Percentiles rank a stretch among this genome's conserved stretches.
Conservation (phyloP, 2,329 filamentous ascomycete species). For the Colletotrichum agaves region DNA sequence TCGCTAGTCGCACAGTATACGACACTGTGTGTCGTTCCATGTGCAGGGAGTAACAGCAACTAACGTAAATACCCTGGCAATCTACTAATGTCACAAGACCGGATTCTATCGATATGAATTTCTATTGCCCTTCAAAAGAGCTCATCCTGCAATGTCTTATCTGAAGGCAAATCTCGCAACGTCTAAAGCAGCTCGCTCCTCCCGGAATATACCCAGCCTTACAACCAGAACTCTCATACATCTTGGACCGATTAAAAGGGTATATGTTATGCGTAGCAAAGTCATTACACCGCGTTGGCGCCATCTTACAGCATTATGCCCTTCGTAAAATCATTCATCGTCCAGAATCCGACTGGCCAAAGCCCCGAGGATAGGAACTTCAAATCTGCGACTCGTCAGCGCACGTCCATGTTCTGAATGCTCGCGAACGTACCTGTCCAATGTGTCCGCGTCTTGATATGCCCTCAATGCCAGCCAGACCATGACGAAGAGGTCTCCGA, state of each 20-base stretch:
- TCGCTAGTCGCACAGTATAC: background rate
- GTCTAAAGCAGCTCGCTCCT: background rate
- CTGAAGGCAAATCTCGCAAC: background rate
- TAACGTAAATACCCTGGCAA: too few species aligned
- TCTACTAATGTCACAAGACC: too few species aligned
- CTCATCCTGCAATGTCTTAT: background rate
- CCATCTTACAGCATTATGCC: background rate
- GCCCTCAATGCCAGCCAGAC: constrained; percentile 80
- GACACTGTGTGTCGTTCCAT: too few species aligned
- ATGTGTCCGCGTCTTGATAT: constrained; percentile 81
- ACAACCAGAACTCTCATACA: background rate
- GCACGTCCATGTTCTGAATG: constrained; percentile 51
- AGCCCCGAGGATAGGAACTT: constrained; percentile 86
- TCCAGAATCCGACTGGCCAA: constrained; percentile 91
- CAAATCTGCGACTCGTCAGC: constrained; percentile 66
- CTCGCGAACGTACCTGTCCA: constrained; percentile 63
- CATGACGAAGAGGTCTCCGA: constrained; percentile 80
- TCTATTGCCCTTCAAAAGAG: background rate
- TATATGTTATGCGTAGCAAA: constrained; percentile 34
- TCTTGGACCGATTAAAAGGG: constrained; percentile 32
- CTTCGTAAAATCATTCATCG: constrained; percentile 66
- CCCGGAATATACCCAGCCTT: background rate
- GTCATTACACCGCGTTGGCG: constrained; percentile 18
- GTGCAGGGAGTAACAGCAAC: too few species aligned
- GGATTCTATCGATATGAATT: background rate